Percentiles rank a stretch among this genome's conserved stretches.
These are phyloP conservation scores for Cymodocea nodosa DNA, from an alignment of 116 monocot genomes.

Conservation along the genomic window DNA sequence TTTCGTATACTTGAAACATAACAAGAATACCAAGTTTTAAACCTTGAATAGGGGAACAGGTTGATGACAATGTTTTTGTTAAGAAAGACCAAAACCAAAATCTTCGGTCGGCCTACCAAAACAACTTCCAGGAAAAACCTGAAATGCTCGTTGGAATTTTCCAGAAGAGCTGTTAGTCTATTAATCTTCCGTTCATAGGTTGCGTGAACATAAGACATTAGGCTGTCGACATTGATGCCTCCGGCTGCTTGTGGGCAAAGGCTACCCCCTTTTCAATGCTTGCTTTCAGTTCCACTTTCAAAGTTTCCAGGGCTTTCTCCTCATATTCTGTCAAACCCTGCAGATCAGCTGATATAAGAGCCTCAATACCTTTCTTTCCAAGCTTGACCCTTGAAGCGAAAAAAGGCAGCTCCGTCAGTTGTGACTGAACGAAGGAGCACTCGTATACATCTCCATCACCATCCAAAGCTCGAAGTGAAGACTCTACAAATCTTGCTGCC, in stretches of 20 bases:
- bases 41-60: too few relatives aligned
- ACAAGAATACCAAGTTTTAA: too few relatives aligned
- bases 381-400: slow-evolving; percentile 53
- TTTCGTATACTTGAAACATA: too few relatives aligned
- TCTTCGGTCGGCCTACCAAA: too few relatives aligned
- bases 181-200: too few relatives aligned
- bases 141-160: too few relatives aligned
- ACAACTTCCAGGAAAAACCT: too few relatives aligned
- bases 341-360: slow-evolving; percentile 31
- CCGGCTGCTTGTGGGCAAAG: slow-evolving; percentile 27
- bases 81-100: too few relatives aligned
- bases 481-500: slow-evolving; percentile 53
- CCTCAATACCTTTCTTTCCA: slow-evolving; percentile 50
- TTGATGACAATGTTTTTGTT: too few relatives aligned
- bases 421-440: slow-evolving; percentile 31
- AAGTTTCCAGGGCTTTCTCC: slow-evolving; percentile 28
- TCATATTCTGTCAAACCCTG: slow-evolving; percentile 35
- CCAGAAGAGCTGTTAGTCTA: too few relatives aligned
- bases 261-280: slow-evolving; percentile 58
- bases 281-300: slow-evolving; percentile 48
- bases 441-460: slow-evolving; percentile 44
- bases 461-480: slow-evolving; percentile 39
- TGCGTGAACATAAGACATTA: slow-evolving; percentile 1
- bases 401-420: slow-evolving; percentile 43
- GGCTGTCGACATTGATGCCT: slow-evolving; percentile 9